Base-by-base conservation (phyloP, 1,284 basidiomycete genomes). In the Phlebopus sp. region DNA sequence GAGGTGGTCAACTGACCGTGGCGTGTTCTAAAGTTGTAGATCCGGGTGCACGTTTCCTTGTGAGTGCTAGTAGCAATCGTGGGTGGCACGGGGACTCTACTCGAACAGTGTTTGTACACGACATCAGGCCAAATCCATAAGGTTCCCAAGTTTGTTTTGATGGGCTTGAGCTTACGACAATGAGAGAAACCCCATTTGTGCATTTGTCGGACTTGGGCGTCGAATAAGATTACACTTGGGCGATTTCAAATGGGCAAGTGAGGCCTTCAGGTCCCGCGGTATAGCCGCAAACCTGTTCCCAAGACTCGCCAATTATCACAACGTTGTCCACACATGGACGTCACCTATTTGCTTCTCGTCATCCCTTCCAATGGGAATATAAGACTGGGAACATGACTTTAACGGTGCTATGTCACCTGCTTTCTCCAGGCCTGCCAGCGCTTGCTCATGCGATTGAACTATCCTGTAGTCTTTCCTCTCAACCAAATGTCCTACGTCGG, bases 51-150 rank as follows among this genome's bases (percentile, higher is more conserved):
- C 76, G 84, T 47, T 98, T 95, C 69, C 76, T 99, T 59, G 81
- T 96, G 50, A 91, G 90, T 59, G 90, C 93, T 6, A 94, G 91
- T 55, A 96, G 96, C 35, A 95, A 96, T 64, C 79, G 96, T 45
- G 96, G 95, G 37, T 97, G 94, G 92, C 85, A 90, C 63, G 93
- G 92, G 31, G 90, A 94, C 55, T 87, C 87, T 35, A 95, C 93
- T 13, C 79, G 82, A 56, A 92, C 90, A 13, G 86, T 97, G 13
- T 85, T 95, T 62, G 83, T 96, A 31, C 92, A 96, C 65, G 92
- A 95, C 63, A 83, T 96, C 66, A 92, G 84, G 43, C 44, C 63
- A 53, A 64, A 62, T 56, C 47, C 51, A 59, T 64, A 59, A 67
- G 44, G 55, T 66, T 59, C 43, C 29, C 35, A 42, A 47, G 27